Base-by-base conservation (phyloP, 192 early-diverging fungal species). In the Gryganskiella cystojenkinii region DNA sequence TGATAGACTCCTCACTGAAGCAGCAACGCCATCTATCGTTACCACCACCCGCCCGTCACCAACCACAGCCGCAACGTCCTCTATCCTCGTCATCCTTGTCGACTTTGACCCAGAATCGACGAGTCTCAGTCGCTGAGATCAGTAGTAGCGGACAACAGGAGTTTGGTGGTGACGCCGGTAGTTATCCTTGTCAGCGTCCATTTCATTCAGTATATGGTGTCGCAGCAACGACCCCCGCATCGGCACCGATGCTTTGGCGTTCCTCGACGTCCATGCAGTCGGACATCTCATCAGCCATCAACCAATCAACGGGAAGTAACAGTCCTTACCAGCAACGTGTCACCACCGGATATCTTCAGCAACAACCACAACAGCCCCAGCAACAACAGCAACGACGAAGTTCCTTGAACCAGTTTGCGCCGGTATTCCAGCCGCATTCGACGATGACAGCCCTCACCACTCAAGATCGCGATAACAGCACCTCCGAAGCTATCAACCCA, bases 321-420 rank as follows among this genome's bases (percentile, higher is more conserved):
- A 40, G 37, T 40, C 13, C 37, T 9, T 40, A 40, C 13, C 37
- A 40, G 37, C 37, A 40, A 13, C 37, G 37, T 40, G 37, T 13
- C 13, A 9, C 37, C 5, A 9, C 37, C 13, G 37, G 37, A n/a
- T 22, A 50, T 20, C 19, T 20, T 6, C 19, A 50, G 4, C 47
- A 6, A 50, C 9, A 14, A 50, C 19, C 6, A 50, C 47, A 50
- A 55, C 57, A 60, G 27, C 30, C 14, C 0, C 56, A 15, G 4
- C 56, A 57, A 40, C 58, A 60, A 3, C 4, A 9, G 37, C 66
- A 68, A 11, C 66, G 52, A 1, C 66, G 56, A 34, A 54, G 63
- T 10, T 27, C n/a, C n/a, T 20, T 35, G 34, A 33, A 34, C 4
- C 55, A 56, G 25, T 40, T 40, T 40, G 37, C 7, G 13, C 5